These are phyloP conservation scores for Spinellus fusiger DNA, from an alignment of 192 early-diverging fungal genomes.

Conservation along the genomic window DNA sequence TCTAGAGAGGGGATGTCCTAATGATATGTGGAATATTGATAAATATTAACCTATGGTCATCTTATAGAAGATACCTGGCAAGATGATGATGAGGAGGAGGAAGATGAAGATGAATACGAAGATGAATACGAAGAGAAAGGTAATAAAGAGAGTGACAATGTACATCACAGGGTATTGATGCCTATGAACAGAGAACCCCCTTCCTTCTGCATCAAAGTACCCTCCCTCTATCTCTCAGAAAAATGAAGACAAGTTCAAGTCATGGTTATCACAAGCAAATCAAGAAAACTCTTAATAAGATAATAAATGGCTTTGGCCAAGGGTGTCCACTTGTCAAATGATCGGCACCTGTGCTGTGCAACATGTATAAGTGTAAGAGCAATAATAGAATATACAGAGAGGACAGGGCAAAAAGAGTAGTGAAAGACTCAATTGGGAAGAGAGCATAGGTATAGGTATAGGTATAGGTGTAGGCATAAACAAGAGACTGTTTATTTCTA, in stretches of 20 bases:
- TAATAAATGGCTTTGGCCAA: too few relatives aligned
- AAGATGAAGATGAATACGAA: conserved; percentile 39
- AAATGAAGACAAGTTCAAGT: conserved; percentile 26
- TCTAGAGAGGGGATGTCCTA: not conserved
- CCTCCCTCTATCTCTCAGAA: conserved; percentile 18
- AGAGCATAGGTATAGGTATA: too few relatives aligned
- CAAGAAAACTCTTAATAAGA: conserved; percentile 2
- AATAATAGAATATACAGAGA: too few relatives aligned
- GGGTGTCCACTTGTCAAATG: too few relatives aligned
- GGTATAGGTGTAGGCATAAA: not conserved
- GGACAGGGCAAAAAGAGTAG: too few relatives aligned
- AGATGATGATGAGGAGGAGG: conserved; percentile 29
- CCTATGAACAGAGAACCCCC: conserved; percentile 12
- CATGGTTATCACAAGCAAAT: conserved; percentile 26
- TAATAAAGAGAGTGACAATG: not conserved
- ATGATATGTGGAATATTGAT: conserved; percentile 2
- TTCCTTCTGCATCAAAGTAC: conserved; percentile 20
- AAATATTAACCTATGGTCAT: not conserved
- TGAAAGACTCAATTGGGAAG: too few relatives aligned
- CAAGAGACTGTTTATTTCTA: too few relatives aligned
- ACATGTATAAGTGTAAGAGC: too few relatives aligned
- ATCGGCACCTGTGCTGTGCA: too few relatives aligned
- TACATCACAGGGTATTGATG: not conserved
- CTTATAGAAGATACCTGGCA: conserved; percentile 5
- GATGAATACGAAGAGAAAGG: conserved; percentile 29